phyloP scores from a whole-genome alignment of 2,329 filamentous ascomycete species.

The Colletotrichum salicis region DNA sequence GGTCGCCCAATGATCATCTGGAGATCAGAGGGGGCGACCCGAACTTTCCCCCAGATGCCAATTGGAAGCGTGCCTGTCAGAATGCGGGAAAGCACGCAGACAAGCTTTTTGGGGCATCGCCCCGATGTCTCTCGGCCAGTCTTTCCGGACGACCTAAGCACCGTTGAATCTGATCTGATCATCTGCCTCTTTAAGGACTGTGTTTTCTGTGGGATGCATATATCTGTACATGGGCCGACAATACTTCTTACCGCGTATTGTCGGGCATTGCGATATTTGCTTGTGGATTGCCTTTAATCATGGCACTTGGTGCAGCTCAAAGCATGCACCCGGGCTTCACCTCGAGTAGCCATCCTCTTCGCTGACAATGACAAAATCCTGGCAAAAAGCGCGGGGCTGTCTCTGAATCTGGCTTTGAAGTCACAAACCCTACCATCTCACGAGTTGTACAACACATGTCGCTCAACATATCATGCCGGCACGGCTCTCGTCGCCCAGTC shows the following conservation, averaged over 20 bases:
- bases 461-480: too few species aligned
- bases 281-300: not conserved
- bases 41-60: not conserved
- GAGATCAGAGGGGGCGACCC: constrained; percentile 22
- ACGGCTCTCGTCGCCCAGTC: not conserved
- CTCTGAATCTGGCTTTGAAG: not conserved
- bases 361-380: not conserved
- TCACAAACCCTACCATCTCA: not conserved
- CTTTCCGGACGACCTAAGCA: not conserved
- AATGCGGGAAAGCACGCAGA: not conserved
- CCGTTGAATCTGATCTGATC: not conserved
- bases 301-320: not conserved
- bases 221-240: too few species aligned
- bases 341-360: not conserved
- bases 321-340: not conserved
- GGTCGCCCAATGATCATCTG: constrained; percentile 20
- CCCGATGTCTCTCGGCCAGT: not conserved
- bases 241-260: not conserved
- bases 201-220: too few species aligned
- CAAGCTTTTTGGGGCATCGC: not conserved
- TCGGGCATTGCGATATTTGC: not conserved
- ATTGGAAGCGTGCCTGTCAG: constrained; percentile 22
- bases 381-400: not conserved
- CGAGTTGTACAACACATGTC: too few species aligned
- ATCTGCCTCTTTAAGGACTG: too few species aligned